phyloP scores from a whole-genome alignment of 768 basidiomycete genomes.

The Podaxis sp. region DNA sequence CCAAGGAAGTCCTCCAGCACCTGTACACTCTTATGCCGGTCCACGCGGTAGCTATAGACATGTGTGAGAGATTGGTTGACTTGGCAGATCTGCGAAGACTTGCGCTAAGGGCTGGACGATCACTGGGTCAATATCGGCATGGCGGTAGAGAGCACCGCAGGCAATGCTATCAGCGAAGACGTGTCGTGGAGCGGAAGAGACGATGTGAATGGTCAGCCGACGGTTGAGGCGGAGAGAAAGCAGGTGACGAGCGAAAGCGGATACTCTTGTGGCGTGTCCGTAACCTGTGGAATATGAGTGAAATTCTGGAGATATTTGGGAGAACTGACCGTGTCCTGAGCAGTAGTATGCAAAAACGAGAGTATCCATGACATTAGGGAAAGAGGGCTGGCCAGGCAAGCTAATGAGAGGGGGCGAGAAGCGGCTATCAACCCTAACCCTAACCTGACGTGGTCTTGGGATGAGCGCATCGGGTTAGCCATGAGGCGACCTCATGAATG shows the following conservation, averaged over 20 bases:
- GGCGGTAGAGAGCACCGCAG: constrained; percentile 64
- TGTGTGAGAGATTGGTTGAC: constrained; percentile 11
- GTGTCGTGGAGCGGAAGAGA: constrained; percentile 72
- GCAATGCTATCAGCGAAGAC: constrained; percentile 68
- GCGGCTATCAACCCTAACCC: constrained; percentile 17
- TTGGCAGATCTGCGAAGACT: constrained; percentile 24
- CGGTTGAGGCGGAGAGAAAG: constrained; percentile 40
- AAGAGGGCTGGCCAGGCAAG: background rate
- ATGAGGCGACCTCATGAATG: constrained; percentile 2
- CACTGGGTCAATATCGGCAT: constrained; percentile 75
- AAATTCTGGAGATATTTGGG: background rate
- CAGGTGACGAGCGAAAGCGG: constrained; percentile 66
- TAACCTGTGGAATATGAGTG: constrained; percentile 49
- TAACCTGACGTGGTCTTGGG: constrained; percentile 9
- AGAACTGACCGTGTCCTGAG: constrained; percentile 65
- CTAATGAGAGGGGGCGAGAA: background rate
- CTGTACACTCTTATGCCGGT: constrained; percentile 66
- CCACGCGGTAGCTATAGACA: constrained; percentile 61
- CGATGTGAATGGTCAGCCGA: constrained; percentile 55
- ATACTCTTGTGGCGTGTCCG: constrained; percentile 83
- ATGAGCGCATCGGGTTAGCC: background rate
- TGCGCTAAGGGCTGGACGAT: constrained; percentile 81
- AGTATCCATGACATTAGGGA: constrained; percentile 9
- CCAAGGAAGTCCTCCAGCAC: constrained; percentile 59
- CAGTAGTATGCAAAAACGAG: constrained; percentile 67